These are phyloP conservation scores for Aspergillus brunneoviolaceus DNA, from an alignment of 2,329 filamentous ascomycete genomes.

Conservation along the genomic window DNA sequence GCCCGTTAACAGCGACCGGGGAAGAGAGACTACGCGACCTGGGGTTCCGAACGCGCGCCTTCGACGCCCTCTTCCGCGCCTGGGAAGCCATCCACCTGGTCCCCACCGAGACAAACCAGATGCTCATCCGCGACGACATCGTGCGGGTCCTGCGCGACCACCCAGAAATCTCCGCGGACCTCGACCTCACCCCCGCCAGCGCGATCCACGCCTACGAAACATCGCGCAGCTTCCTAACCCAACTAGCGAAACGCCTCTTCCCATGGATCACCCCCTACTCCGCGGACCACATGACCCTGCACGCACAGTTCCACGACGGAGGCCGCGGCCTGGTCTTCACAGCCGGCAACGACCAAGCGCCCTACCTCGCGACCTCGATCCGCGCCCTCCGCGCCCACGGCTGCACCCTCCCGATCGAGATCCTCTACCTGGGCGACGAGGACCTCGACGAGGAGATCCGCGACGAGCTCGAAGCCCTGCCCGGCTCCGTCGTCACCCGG, in stretches of 20 bases:
- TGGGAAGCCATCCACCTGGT: conserved; percentile 29
- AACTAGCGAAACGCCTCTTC: conserved; percentile 38
- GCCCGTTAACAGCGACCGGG: conserved; percentile 40
- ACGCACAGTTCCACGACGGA: conserved; percentile 43
- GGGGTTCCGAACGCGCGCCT: conserved; percentile 42
- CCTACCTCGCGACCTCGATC: conserved; percentile 47
- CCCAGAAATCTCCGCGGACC: conserved; percentile 17
- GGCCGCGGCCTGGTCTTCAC: conserved; percentile 48
- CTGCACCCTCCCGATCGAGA: conserved; percentile 20
- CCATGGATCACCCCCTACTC: conserved; percentile 41
- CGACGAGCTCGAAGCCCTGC: conserved; percentile 42
- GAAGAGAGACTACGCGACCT: conserved; percentile 42
- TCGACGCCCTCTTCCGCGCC: conserved; percentile 41
- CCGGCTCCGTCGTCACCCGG: conserved; percentile 44
- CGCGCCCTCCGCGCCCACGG: conserved; percentile 19
- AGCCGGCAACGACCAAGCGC: conserved; percentile 46
- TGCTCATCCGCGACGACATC: conserved; percentile 42
- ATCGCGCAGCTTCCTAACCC: conserved; percentile 43
- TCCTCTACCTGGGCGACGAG: conserved; percentile 38
- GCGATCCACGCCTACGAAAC: conserved; percentile 45
- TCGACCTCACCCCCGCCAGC: conserved; percentile 18
- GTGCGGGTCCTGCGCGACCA: conserved; percentile 39
- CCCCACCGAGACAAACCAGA: conserved; percentile 28
- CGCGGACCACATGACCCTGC: conserved; percentile 47
- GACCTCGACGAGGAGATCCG: conserved; percentile 47